Percentiles rank a stretch among this genome's conserved stretches.
Evolutionary conservation across 805 yeast genomes (phyloP).

Genomic region (Saccharomyces mikatae): DNA sequence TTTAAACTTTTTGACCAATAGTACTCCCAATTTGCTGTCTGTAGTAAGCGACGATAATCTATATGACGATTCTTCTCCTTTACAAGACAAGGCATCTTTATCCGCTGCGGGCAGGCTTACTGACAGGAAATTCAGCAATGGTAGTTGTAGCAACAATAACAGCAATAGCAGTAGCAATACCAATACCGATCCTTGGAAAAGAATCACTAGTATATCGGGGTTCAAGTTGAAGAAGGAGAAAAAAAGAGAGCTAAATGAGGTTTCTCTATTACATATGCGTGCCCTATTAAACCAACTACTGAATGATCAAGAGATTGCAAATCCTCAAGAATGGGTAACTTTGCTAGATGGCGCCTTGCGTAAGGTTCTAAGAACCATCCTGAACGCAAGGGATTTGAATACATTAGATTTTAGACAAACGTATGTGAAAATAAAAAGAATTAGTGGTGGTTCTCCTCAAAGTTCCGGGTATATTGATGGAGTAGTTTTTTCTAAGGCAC

Average conservation of each 20-base stretch:
- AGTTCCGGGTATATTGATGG: slow-evolving; percentile 68
- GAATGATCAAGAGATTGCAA: slow-evolving; percentile 45
- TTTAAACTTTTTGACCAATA: slow-evolving; percentile 20
- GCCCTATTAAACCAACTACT: slow-evolving; percentile 51
- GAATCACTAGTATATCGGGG: slow-evolving; percentile 17
- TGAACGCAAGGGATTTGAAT: slow-evolving; percentile 56
- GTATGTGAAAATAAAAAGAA: slow-evolving; percentile 77
- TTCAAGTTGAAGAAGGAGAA: slow-evolving; percentile 10
- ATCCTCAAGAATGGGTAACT: slow-evolving; percentile 50
- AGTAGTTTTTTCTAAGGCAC: slow-evolving; percentile 69
- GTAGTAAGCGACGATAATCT: slow-evolving; percentile 17
- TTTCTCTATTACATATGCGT: slow-evolving; percentile 37
- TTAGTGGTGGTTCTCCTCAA: slow-evolving; percentile 62
- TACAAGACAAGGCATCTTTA: background rate
- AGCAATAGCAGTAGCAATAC: background rate
- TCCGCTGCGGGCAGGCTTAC: background rate
- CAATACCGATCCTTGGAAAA: slow-evolving; percentile 15
- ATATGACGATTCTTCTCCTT: background rate
- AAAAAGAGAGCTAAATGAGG: slow-evolving; percentile 31
- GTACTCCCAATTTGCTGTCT: slow-evolving; percentile 29
- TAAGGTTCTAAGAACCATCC: slow-evolving; percentile 50
- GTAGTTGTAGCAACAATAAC: background rate
- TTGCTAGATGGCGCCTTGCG: slow-evolving; percentile 45
- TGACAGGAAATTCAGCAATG: background rate
- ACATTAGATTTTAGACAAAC: slow-evolving; percentile 73